phyloP scores from a whole-genome alignment of 768 basidiomycete species.

The Lactarius hengduanensis region DNA sequence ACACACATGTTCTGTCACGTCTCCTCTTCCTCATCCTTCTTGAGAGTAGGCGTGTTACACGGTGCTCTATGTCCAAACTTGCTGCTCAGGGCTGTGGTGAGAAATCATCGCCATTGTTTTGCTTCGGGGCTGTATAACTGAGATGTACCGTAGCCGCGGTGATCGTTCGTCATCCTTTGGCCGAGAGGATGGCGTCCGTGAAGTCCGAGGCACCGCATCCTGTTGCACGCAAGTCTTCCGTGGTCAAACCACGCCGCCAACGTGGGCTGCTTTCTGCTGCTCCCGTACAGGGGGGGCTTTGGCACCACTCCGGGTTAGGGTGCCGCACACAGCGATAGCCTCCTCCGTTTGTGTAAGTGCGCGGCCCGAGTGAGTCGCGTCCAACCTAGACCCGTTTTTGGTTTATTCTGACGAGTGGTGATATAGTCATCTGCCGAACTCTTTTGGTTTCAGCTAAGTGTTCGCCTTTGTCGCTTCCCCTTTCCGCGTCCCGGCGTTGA shows the following conservation, averaged over 20 bases:
- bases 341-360: background rate
- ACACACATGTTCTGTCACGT: background rate
- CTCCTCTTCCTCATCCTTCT: constrained; percentile 15
- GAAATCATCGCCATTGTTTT: background rate
- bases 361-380: background rate
- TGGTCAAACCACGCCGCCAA: background rate
- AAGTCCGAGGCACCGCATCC: constrained; percentile 1
- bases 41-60: constrained; percentile 22
- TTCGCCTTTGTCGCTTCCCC: background rate
- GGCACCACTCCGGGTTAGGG: constrained; percentile 2
- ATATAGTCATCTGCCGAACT: background rate
- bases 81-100: constrained; percentile 11
- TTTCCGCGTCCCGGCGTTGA: constrained; percentile 12
- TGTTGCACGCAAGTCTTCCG: background rate
- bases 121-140: background rate
- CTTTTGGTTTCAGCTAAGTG: constrained; percentile 18
- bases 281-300: constrained; percentile 2
- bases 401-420: background rate
- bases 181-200: constrained; percentile 1
- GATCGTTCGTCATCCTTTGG: constrained; percentile 18
- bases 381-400: background rate
- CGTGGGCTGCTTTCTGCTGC: background rate
- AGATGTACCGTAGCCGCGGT: constrained; percentile 1
- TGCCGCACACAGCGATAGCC: background rate
- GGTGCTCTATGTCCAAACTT: constrained; percentile 10